phyloP scores from a whole-genome alignment of 2,329 filamentous ascomycete genomes.

The Xylariaceae sp. region DNA sequence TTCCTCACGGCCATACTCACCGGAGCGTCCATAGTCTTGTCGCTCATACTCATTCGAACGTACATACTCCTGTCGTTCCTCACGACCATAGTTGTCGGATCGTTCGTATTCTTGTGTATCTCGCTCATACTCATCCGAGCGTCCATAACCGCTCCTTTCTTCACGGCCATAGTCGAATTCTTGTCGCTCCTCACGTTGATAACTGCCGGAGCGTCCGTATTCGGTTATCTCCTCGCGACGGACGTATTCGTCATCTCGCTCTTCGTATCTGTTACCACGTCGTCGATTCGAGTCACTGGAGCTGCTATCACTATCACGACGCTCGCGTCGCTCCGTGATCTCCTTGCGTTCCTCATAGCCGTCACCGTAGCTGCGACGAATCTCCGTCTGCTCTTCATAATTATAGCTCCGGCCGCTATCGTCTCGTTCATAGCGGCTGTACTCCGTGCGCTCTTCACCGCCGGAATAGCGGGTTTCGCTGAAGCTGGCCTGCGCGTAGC shows the following conservation, averaged over 20 bases:
- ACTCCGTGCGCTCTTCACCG: slow-evolving; percentile 56
- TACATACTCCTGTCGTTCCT: slow-evolving; percentile 16
- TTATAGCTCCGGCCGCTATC: slow-evolving; percentile 47
- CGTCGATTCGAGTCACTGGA: slow-evolving; percentile 26
- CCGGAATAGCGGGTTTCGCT: slow-evolving; percentile 54
- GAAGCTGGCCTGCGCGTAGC: slow-evolving; percentile 59
- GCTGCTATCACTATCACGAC: slow-evolving; percentile 55
- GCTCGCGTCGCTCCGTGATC: slow-evolving; percentile 50
- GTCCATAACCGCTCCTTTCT: slow-evolving; percentile 18
- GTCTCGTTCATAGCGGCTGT: slow-evolving; percentile 58
- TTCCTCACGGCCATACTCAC: background rate
- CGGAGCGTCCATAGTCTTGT: slow-evolving; percentile 10
- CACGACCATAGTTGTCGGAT: slow-evolving; percentile 11
- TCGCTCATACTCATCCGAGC: slow-evolving; percentile 11
- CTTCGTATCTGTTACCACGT: slow-evolving; percentile 26
- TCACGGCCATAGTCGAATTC: slow-evolving; percentile 17
- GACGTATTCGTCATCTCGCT: slow-evolving; percentile 17
- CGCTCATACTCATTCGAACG: slow-evolving; percentile 19
- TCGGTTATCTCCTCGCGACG: slow-evolving; percentile 21
- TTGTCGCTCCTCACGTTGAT: slow-evolving; percentile 8
- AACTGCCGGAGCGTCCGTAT: slow-evolving; percentile 22
- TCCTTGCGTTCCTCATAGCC: slow-evolving; percentile 54
- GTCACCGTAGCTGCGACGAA: slow-evolving; percentile 11
- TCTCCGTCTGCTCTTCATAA: slow-evolving; percentile 35
- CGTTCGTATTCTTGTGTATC: slow-evolving; percentile 15